Conservation (phyloP, 768 basidiomycete genomes). For the Coprinellus aureogranulatus region DNA sequence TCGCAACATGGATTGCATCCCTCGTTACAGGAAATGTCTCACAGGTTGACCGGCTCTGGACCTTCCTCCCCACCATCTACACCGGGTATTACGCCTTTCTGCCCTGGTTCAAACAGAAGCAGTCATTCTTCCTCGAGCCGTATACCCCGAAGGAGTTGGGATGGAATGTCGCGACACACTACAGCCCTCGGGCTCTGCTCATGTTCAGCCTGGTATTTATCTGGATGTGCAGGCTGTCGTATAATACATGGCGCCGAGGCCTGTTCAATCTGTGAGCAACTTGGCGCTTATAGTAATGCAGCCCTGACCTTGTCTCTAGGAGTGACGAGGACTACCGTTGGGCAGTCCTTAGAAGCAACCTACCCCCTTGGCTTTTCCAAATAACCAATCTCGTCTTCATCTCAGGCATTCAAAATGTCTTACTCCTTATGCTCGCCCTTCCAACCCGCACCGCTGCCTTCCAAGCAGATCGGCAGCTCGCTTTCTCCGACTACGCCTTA, state of each 20-base stretch:
- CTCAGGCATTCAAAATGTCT: slow-evolving; percentile 73
- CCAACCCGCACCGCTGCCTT: slow-evolving; percentile 55
- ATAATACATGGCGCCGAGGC: slow-evolving; percentile 83
- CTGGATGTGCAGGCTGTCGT: slow-evolving; percentile 71
- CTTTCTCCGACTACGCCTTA: slow-evolving; percentile 61
- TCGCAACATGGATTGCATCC: slow-evolving; percentile 55
- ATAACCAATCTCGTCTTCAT: slow-evolving; percentile 62
- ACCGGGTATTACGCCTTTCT: slow-evolving; percentile 78
- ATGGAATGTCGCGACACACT: slow-evolving; percentile 40
- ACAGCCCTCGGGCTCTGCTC: slow-evolving; percentile 69
- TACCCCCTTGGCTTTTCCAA: slow-evolving; percentile 45
- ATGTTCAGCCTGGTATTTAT: slow-evolving; percentile 69
- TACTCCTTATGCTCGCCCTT: slow-evolving; percentile 70
- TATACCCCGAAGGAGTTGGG: slow-evolving; percentile 52
- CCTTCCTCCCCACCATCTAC: slow-evolving; percentile 79
- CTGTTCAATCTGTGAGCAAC: slow-evolving; percentile 64
- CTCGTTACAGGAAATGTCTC: slow-evolving; percentile 76
- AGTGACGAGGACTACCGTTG: slow-evolving; percentile 93
- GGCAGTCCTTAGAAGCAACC: slow-evolving; percentile 64
- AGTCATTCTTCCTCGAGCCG: slow-evolving; percentile 45
- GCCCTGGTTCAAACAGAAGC: slow-evolving; percentile 53
- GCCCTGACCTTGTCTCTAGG: slow-evolving; percentile 31
- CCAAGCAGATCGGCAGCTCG: slow-evolving; percentile 52
- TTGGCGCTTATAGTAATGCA: not conserved
- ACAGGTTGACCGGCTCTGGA: slow-evolving; percentile 84